Evolutionary conservation across 2,329 filamentous ascomycete genomes (phyloP), one percentile per base, ranked within the genome.

Genomic region (Elsinoe perseae): DNA sequence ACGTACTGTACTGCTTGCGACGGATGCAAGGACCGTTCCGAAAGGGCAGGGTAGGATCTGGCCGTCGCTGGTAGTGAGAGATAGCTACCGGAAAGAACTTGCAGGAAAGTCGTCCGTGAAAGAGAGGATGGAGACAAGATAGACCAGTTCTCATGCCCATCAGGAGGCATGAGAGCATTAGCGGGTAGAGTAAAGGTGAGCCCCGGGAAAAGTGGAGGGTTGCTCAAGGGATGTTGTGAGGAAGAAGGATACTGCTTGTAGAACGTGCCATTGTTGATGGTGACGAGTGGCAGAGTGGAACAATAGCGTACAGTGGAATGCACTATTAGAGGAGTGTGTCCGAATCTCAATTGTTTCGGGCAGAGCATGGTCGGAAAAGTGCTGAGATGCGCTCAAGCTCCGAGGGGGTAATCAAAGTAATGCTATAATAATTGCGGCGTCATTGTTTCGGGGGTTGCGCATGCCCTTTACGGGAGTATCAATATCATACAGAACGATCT

Each of bases 1-100:
- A 97, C 90, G 75, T 95, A 92, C 63, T 85, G 84, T 57, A 98
- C 86, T 0, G 89, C 89, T 61, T 78, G 77, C 10, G 76, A 76
- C 0, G 86, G 82, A 54, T 75, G 79, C 43, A 80, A 78, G 20
- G 70, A 70, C 60, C 76, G 76, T 2, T 79, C 81, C 12, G 85
- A 79, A 1, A 97, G 79, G 66, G 86, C 87, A 0, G 93, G 93
- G 66, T 84, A 96, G 5, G 83, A 82, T 44, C 91, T 80, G 1
- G 88, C 85, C 3, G 76, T 79, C 0, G 90, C 85, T 3, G 92
- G 92, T 5, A 87, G 74, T 67, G 83, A 87, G 28, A 95, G 73
- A 62, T 91, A 79, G 57, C 85, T 80, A 7, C 91, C 92, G 28
- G 84, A 78, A 8, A 97, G 75, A 18, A 92, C 75, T 59, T 95